These are phyloP conservation scores for Acephala macrosclerotiorum DNA, from an alignment of 2,329 filamentous ascomycete genomes.

Conservation along the genomic window DNA sequence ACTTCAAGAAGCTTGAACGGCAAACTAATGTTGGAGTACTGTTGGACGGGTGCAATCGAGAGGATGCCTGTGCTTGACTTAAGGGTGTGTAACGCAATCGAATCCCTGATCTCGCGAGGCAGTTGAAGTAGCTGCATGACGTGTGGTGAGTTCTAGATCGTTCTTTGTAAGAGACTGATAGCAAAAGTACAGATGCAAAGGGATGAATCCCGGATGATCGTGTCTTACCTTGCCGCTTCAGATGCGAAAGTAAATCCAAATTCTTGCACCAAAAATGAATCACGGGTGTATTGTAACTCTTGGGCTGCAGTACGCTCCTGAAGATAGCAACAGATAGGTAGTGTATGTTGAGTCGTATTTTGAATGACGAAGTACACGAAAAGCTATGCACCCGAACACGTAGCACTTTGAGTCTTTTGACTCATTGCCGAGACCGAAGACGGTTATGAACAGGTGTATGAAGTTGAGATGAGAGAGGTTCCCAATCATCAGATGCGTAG, in stretches of 20 bases:
- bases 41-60: background rate
- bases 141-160: background rate
- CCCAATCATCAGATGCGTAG: too few relatives aligned
- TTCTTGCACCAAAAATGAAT: background rate
- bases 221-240: too few relatives aligned
- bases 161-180: background rate
- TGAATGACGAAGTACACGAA: too few relatives aligned
- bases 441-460: too few relatives aligned
- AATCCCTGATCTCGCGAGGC: constrained; percentile 8
- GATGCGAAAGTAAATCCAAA: background rate
- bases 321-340: background rate
- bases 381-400: too few relatives aligned
- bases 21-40: background rate
- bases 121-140: constrained; percentile 1
- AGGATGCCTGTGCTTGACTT: constrained; percentile 6
- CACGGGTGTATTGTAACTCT: background rate
- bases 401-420: too few relatives aligned
- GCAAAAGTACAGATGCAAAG: background rate
- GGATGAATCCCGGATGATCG: too few relatives aligned
- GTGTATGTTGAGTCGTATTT: background rate
- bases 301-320: background rate
- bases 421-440: too few relatives aligned
- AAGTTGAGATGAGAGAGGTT: too few relatives aligned
- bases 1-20: background rate
- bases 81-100: background rate